These are phyloP conservation scores for Linnemannia elongata DNA, from an alignment of 192 early-diverging fungal species.

Conservation along the genomic window DNA sequence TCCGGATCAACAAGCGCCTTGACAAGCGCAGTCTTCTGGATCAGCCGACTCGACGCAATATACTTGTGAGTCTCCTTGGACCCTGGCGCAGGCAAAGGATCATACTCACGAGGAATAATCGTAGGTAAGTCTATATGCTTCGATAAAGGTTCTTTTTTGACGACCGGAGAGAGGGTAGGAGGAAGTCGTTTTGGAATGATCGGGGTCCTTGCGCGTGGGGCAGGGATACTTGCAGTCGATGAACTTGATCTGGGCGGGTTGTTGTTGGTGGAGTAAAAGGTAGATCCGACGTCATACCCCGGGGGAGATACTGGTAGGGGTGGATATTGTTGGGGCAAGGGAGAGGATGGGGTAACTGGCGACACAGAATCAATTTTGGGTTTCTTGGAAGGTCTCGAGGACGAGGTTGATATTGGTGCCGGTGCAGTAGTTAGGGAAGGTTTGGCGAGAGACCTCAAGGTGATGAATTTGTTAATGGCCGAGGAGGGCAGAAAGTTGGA, in stretches of 20 bases:
- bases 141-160: neutral
- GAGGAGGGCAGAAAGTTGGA: slow-evolving; percentile 6
- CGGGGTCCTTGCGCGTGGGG: neutral
- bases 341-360: neutral
- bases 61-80: slow-evolving; percentile 18
- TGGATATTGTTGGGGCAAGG: neutral
- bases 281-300: neutral
- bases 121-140: neutral
- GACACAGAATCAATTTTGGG: neutral
- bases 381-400: neutral
- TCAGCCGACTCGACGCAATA: slow-evolving; percentile 17
- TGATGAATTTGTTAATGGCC: slow-evolving; percentile 24
- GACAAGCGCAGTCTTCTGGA: slow-evolving; percentile 31
- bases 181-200: neutral
- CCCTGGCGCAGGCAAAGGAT: neutral
- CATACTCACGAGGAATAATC: slow-evolving; percentile 3
- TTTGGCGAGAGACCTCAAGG: slow-evolving; percentile 6
- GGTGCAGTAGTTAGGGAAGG: neutral
- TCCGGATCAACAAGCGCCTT: slow-evolving; percentile 15
- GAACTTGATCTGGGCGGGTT: neutral
- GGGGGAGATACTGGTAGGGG: neutral
- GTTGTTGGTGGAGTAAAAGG: neutral
- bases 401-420: neutral
- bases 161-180: neutral
- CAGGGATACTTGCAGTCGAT: neutral